Percentiles rank a stretch among this genome's conserved stretches.
phyloP scores from a whole-genome alignment of 768 basidiomycete genomes.

The Rhodotorula diobovata region DNA sequence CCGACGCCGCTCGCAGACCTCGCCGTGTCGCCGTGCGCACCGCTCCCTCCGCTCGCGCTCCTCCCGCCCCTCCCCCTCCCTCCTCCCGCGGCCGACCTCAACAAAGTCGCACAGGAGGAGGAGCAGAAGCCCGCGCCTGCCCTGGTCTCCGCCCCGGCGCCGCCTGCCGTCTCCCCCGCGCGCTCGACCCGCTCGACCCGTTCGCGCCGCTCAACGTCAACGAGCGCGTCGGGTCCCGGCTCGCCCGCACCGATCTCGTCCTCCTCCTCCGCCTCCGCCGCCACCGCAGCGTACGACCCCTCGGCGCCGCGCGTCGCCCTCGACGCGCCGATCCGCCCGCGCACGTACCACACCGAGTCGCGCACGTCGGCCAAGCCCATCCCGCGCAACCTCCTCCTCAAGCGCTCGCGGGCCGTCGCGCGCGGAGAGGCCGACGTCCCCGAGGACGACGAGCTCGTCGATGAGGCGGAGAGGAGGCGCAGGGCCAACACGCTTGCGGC shows the following conservation, averaged over 20 bases:
- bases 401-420: not conserved
- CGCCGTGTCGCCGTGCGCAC: not conserved
- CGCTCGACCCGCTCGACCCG: too few species aligned
- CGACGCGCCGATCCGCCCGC: slow-evolving; percentile 4
- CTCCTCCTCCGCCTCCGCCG: not conserved
- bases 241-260: too few species aligned
- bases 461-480: not conserved
- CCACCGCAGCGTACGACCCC: not conserved
- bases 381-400: not conserved
- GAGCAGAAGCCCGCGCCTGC: too few species aligned
- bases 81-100: too few species aligned
- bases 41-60: not conserved
- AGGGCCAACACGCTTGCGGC: slow-evolving; percentile 19
- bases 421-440: not conserved
- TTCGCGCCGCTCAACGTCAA: too few species aligned
- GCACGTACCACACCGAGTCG: not conserved
- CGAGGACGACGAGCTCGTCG: not conserved
- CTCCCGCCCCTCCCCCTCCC: not conserved
- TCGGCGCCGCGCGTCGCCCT: not conserved
- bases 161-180: too few species aligned
- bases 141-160: too few species aligned
- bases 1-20: not conserved
- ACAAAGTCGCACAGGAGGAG: too few species aligned
- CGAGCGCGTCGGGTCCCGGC: too few species aligned
- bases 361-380: slow-evolving; percentile 4